Percentiles rank a stretch among this genome's conserved stretches.
phyloP scores from a whole-genome alignment of 2,329 filamentous ascomycete genomes.

The Periglandula ipomoeae region DNA sequence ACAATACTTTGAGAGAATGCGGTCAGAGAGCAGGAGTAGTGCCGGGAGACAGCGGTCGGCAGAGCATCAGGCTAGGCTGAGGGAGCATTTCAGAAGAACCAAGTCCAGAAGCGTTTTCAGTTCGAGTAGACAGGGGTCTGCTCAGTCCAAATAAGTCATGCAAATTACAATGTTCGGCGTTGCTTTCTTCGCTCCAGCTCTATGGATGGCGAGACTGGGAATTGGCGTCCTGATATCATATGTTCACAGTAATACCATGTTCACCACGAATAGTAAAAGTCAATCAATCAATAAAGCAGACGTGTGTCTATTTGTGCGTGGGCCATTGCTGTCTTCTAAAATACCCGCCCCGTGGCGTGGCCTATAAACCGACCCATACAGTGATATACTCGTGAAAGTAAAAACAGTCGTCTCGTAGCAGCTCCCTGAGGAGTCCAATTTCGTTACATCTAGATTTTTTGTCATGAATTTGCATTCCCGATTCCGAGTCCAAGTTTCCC shows the following conservation, averaged over 20 bases:
- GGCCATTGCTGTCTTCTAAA: constrained; percentile 9
- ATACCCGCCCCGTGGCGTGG: neutral
- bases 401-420: neutral
- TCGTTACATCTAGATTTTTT: constrained; percentile 6
- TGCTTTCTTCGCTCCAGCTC: neutral
- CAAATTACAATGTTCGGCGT: constrained; percentile 1
- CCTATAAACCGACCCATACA: neutral
- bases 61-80: constrained; percentile 17
- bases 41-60: constrained; percentile 8
- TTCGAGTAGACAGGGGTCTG: constrained; percentile 7
- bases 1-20: constrained; percentile 15
- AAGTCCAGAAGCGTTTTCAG: constrained; percentile 7
- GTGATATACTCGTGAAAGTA: neutral
- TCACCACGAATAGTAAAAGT: neutral
- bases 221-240: too few relatives aligned
- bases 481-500: neutral
- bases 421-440: constrained; percentile 9
- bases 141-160: neutral
- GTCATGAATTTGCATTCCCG: neutral
- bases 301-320: constrained; percentile 21
- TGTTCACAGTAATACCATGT: too few relatives aligned
- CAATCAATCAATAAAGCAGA: neutral
- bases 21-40: constrained; percentile 8
- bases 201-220: too few relatives aligned
- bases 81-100: constrained; percentile 19